Evolutionary conservation across 805 yeast genomes (phyloP).

Genomic region (Candida manassasensis): DNA sequence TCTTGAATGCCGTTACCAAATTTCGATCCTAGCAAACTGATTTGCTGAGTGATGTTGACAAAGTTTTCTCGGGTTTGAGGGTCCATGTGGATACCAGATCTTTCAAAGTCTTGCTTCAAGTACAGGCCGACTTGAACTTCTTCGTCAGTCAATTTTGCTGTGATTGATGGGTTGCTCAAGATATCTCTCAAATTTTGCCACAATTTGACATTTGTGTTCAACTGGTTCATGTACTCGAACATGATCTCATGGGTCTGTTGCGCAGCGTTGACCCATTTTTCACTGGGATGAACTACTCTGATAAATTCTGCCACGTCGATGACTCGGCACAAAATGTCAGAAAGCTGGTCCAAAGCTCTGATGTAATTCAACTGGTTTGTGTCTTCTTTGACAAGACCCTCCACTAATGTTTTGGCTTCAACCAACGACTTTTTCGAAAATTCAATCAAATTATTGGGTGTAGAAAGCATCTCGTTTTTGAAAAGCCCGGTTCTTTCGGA

Average conservation of each 20-base stretch:
- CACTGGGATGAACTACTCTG: conserved; percentile 80
- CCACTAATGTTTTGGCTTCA: conserved; percentile 60
- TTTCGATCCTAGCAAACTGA: conserved; percentile 75
- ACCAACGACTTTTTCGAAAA: conserved; percentile 64
- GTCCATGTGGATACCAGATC: conserved; percentile 84
- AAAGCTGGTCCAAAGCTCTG: conserved; percentile 69
- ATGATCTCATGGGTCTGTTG: conserved; percentile 81
- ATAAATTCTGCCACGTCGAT: conserved; percentile 93
- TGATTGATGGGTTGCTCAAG: conserved; percentile 35
- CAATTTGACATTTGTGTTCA: conserved; percentile 78
- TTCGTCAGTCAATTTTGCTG: conserved; percentile 51
- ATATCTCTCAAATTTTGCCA: conserved; percentile 57
- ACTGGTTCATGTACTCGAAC: conserved; percentile 89
- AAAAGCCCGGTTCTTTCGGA: conserved; percentile 56
- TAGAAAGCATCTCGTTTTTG: conserved; percentile 60
- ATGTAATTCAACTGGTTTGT: conserved; percentile 48
- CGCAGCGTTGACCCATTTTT: conserved; percentile 68
- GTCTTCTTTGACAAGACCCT: conserved; percentile 41
- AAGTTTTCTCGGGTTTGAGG: conserved; percentile 61
- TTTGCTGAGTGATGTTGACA: conserved; percentile 72
- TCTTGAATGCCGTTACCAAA: conserved; percentile 51
- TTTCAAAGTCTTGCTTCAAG: conserved; percentile 77
- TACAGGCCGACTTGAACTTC: conserved; percentile 80
- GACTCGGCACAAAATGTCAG: conserved; percentile 86
- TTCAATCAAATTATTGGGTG: conserved; percentile 64